These are phyloP conservation scores for Chenopodium quinoa DNA, from an alignment of 148 eudicot genomes.

Conservation along the genomic window DNA sequence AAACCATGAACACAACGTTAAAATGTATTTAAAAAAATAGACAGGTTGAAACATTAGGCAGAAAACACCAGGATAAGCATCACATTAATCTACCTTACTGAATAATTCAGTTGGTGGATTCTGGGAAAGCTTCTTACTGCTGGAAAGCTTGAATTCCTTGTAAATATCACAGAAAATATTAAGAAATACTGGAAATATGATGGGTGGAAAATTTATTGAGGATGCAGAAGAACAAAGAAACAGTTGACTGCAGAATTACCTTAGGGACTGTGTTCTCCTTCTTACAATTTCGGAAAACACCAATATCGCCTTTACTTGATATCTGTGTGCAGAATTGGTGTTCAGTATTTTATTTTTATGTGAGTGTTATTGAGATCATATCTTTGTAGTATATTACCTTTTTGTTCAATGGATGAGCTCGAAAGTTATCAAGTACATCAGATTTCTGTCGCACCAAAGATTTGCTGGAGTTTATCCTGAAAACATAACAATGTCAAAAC, in stretches of 20 bases:
- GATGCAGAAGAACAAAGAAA: background rate
- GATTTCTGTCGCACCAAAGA: conserved; percentile 29
- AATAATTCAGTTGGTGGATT: conserved; percentile 55
- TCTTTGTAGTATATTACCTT: conserved; percentile 30
- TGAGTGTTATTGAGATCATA: background rate
- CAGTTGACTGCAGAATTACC: conserved; percentile 18
- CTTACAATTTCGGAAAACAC: conserved; percentile 20
- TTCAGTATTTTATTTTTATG: background rate
- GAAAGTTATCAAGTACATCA: conserved; percentile 25
- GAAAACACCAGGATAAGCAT: background rate
- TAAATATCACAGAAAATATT: conserved; percentile 12
- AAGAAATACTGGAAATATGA: background rate
- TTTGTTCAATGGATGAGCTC: conserved; percentile 32
- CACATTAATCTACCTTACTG: conserved; percentile 44
- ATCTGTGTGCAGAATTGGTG: conserved; percentile 22
- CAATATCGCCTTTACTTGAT: conserved; percentile 30
- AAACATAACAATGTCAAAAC: conserved; percentile 11
- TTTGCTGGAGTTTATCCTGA: conserved; percentile 39
- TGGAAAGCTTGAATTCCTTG: conserved; percentile 47
- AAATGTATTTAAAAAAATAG: background rate
- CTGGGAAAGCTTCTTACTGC: conserved; percentile 24
- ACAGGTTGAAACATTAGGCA: background rate
- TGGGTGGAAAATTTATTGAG: background rate
- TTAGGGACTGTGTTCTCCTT: conserved; percentile 20
- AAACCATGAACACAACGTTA: conserved; percentile 2